These are phyloP conservation scores for Cucurbitaria berberidis DNA, from an alignment of 2,329 filamentous ascomycete genomes.

Conservation along the genomic window DNA sequence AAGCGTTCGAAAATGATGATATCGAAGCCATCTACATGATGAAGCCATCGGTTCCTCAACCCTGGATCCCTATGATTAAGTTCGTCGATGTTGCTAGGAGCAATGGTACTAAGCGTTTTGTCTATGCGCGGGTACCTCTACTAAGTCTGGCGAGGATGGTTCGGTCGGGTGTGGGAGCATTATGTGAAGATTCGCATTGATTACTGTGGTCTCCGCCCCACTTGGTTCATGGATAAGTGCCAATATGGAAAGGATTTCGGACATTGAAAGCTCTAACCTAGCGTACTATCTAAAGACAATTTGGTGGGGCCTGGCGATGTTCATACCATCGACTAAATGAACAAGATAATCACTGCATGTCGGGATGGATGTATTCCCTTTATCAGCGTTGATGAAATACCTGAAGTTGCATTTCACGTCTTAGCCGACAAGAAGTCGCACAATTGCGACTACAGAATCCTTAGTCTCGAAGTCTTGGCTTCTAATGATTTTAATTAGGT, in stretches of 20 bases:
- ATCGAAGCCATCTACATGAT: background rate
- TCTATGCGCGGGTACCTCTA: background rate
- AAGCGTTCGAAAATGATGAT: background rate
- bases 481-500: background rate
- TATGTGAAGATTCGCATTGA: background rate
- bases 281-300: background rate
- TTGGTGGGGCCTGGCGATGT: background rate
- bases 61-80: background rate
- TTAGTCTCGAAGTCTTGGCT: background rate
- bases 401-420: constrained; percentile 48
- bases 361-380: constrained; percentile 56
- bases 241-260: background rate
- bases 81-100: background rate
- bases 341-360: constrained; percentile 53
- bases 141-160: background rate
- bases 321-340: constrained; percentile 46
- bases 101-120: background rate
- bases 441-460: background rate
- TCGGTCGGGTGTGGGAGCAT: background rate
- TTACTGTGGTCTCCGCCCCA: background rate
- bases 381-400: constrained; percentile 56
- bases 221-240: background rate
- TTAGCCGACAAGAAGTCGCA: background rate
- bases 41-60: background rate
- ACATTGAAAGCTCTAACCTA: background rate